phyloP scores from a whole-genome alignment of 345 rosid species.

The Bruguiera sexangula region DNA sequence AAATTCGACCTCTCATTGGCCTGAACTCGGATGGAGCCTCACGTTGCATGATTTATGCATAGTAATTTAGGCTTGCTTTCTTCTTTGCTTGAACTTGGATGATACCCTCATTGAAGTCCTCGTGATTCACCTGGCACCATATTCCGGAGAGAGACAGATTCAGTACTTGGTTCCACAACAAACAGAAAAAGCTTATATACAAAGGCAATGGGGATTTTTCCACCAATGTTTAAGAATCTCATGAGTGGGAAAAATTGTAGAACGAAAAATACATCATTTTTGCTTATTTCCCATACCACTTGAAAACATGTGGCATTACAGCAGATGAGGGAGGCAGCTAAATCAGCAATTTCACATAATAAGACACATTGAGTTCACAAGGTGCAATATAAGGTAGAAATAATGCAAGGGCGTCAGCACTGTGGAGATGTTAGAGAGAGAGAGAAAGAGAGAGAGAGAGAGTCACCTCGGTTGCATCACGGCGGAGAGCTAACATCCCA shows the following conservation, averaged over 20 bases:
- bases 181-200: background rate
- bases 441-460: constrained; percentile 13
- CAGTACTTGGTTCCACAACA: background rate
- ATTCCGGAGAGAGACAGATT: constrained; percentile 7
- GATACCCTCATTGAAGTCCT: constrained; percentile 97
- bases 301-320: background rate
- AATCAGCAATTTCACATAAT: background rate
- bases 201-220: background rate
- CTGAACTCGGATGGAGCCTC: background rate
- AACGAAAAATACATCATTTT: background rate
- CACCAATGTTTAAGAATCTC: background rate
- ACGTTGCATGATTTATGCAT: constrained; percentile 43
- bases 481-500: constrained; percentile 99
- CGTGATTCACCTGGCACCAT: constrained; percentile 77
- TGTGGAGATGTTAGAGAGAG: background rate
- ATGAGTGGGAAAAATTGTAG: background rate
- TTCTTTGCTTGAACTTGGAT: constrained; percentile 99
- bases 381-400: background rate
- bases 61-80: constrained; percentile 96
- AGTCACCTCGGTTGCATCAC: constrained; percentile 93
- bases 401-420: background rate
- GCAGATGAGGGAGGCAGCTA: background rate
- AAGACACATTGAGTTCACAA: background rate
- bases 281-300: background rate
- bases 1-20: background rate